Base-by-base conservation (phyloP, 345 rosid species). In the Populus simonii region DNA sequence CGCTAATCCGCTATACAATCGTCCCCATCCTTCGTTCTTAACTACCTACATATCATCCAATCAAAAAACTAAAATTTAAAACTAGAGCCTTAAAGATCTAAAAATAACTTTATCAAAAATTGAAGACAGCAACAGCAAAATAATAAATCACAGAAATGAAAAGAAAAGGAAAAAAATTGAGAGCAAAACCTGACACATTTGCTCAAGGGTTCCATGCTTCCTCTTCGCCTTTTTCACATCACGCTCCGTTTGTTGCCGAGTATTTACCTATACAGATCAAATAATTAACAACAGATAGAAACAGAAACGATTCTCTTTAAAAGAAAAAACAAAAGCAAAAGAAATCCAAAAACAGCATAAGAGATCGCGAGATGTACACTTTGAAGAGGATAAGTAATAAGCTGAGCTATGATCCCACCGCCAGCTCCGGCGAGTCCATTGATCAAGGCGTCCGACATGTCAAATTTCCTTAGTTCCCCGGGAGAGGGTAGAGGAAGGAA, bases 191-290 rank as follows among this genome's bases (percentile, higher is more conserved):
- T 92, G 97, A 73, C 83, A 89, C 90, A 94, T 90, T 79, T 85
- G 97, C 65, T 85, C 89, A 33, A 91, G 41, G n/a, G 97, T 91
- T 71, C 97, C 93, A 66, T 86, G 83, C 77, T 91, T 89, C 83
- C 82, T 88, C 89, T 91, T 89, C 97, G 85, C 91, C 66, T 86
- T 86, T 90, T 91, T 90, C 88, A 79, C 84, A 86, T 91, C 97
- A 72, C 98, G 92, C 83, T 96, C 96, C 72, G 99, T 96, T 77
- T 92, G 99, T 77, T 96, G 99, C 67, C 99, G 93, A 70, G 99
- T 89, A 80, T 92, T 92, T 77, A 94, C 97, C 99, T 96, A 65
- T 27, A 79, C 36, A 83, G 66, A 79, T 79, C 75, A 77, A 80
- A 66, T 27, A 59, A 59, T 33, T 33, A 17, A 7, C 39, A 33